phyloP scores from a whole-genome alignment of 169 alveolate genomes.

The Cryptosporidium ubiquitum region DNA sequence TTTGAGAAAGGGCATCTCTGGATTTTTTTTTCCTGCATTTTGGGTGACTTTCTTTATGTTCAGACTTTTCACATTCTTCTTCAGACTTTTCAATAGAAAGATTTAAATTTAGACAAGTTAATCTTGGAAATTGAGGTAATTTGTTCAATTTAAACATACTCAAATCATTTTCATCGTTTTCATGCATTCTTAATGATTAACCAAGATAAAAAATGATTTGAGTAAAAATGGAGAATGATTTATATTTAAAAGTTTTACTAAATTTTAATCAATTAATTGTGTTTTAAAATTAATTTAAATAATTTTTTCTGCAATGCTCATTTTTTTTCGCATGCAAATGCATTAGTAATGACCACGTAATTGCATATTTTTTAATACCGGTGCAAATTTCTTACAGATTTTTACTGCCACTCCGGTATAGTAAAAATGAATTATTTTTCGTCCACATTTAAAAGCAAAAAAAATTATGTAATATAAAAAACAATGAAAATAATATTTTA shows the following conservation, averaged over 20 bases:
- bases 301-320: neutral
- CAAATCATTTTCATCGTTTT: neutral
- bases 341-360: conserved; percentile 14
- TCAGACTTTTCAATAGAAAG: neutral
- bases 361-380: conserved; percentile 3
- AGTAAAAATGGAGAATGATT: neutral
- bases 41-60: neutral
- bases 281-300: neutral
- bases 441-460: neutral
- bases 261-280: neutral
- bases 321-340: conserved; percentile 9
- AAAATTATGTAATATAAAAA: neutral
- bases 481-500: neutral
- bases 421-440: neutral
- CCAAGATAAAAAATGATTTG: neutral
- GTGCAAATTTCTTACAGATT: neutral
- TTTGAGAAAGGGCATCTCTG: neutral
- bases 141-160: neutral
- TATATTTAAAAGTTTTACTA: neutral
- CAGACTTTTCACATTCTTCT: neutral
- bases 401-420: neutral
- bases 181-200: neutral
- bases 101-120: conserved; percentile 21
- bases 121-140: conserved; percentile 46
- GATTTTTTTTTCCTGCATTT: neutral